Conservation (phyloP, 768 basidiomycete genomes). For the Boletus edulis region DNA sequence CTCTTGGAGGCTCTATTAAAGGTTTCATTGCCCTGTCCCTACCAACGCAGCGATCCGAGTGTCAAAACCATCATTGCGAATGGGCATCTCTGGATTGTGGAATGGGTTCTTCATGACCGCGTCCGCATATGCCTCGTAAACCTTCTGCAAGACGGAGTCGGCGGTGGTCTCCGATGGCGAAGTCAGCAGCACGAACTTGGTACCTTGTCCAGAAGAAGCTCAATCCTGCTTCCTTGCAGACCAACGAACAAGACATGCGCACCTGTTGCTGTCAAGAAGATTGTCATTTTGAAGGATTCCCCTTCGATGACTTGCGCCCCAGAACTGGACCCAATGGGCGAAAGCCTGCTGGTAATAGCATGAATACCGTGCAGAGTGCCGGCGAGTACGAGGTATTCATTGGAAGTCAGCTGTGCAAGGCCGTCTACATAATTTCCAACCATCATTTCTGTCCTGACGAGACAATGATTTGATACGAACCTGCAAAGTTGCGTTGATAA, state of each 20-base stretch:
- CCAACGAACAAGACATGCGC: not conserved
- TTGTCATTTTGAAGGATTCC: conserved; percentile 92
- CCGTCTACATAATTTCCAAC: conserved; percentile 58
- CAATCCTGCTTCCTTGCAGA: not conserved
- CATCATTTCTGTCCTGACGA: not conserved
- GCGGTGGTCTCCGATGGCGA: conserved; percentile 73
- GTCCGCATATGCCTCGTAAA: conserved; percentile 93
- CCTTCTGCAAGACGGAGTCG: conserved; percentile 71
- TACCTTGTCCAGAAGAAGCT: conserved; percentile 51
- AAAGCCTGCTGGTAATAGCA: conserved; percentile 92
- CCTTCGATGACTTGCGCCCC: conserved; percentile 95
- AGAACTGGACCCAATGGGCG: conserved; percentile 77
- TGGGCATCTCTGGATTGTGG: conserved; percentile 99
- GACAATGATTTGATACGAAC: conserved; percentile 38
- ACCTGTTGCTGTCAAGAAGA: conserved; percentile 91
- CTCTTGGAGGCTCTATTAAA: not conserved
- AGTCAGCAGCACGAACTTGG: conserved; percentile 92
- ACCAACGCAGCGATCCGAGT: conserved; percentile 59
- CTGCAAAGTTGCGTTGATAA: conserved; percentile 89
- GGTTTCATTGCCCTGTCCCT: conserved; percentile 36
- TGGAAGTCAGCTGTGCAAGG: conserved; percentile 86
- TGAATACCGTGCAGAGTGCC: conserved; percentile 98
- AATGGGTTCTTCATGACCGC: conserved; percentile 99
- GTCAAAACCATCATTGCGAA: conserved; percentile 89
- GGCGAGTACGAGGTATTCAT: conserved; percentile 93